These are phyloP conservation scores for Neoscytalidium dimidiatum DNA, from an alignment of 2,329 filamentous ascomycete species.

Conservation along the genomic window DNA sequence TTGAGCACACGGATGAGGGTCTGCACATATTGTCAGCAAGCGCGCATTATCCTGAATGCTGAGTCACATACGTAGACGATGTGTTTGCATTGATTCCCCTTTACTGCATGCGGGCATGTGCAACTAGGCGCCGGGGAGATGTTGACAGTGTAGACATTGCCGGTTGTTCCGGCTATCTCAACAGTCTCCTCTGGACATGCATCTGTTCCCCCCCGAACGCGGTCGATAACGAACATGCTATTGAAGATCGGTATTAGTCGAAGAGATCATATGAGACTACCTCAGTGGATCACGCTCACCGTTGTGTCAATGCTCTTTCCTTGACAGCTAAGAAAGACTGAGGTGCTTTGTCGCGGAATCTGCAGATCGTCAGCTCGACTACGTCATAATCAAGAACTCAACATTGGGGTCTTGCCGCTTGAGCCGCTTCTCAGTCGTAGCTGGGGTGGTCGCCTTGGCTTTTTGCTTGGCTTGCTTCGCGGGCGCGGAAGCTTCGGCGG, in stretches of 20 bases:
- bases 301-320: slow-evolving; percentile 51
- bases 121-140: slow-evolving; percentile 56
- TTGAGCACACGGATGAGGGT: slow-evolving; percentile 61
- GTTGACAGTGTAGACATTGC: slow-evolving; percentile 61
- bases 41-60: not conserved
- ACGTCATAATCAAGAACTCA: not conserved
- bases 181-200: slow-evolving; percentile 55
- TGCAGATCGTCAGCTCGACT: slow-evolving; percentile 19
- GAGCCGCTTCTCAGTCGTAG: slow-evolving; percentile 34
- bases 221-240: slow-evolving; percentile 58
- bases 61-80: slow-evolving; percentile 55
- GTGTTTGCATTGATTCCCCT: slow-evolving; percentile 66
- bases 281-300: slow-evolving; percentile 24
- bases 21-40: slow-evolving; percentile 28
- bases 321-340: slow-evolving; percentile 49
- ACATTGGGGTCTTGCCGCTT: slow-evolving; percentile 21
- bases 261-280: slow-evolving; percentile 3
- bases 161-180: slow-evolving; percentile 61
- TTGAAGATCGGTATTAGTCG: slow-evolving; percentile 29
- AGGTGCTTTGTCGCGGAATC: slow-evolving; percentile 44
- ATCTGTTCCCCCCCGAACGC: slow-evolving; percentile 47
- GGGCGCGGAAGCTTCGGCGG: not conserved
- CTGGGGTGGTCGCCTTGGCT: slow-evolving; percentile 21
- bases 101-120: slow-evolving; percentile 56
- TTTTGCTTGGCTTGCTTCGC: slow-evolving; percentile 25